Percentiles rank a stretch among this genome's conserved stretches.
Conservation (phyloP, 2,329 filamentous ascomycete species). For the Exophiala calicioides region DNA sequence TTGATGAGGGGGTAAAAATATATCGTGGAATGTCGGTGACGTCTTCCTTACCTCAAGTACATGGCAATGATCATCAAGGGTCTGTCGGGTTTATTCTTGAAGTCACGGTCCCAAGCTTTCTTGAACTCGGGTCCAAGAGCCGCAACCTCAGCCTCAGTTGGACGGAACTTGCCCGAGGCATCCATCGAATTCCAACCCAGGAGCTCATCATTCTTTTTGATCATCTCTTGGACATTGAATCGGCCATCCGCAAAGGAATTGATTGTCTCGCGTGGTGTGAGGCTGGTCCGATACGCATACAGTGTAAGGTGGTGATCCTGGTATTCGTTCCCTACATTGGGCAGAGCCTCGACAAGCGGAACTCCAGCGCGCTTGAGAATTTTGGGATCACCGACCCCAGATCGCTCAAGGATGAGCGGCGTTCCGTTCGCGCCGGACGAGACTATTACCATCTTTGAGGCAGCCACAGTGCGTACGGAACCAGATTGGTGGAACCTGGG, state of each 20-base stretch:
- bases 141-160: conserved; percentile 54
- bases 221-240: conserved; percentile 40
- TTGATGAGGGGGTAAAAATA: no score
- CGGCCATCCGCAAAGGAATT: conserved; percentile 56
- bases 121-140: conserved; percentile 56
- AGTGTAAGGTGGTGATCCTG: conserved; percentile 59
- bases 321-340: conserved; percentile 50
- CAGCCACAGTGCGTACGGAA: conserved; percentile 51
- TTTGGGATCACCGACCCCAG: conserved; percentile 56
- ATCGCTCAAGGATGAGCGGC: conserved; percentile 60
- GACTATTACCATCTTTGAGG: conserved; percentile 57
- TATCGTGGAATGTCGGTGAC: no score
- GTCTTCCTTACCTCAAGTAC: conserved; percentile 14
- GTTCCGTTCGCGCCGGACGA: conserved; percentile 59
- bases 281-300: conserved; percentile 54
- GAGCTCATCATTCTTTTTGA: conserved; percentile 33
- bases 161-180: conserved; percentile 58
- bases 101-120: conserved; percentile 58
- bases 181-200: conserved; percentile 63
- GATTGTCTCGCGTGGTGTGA: conserved; percentile 53
- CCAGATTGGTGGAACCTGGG: conserved; percentile 43
- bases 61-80: conserved; percentile 33
- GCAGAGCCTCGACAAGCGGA: conserved; percentile 44
- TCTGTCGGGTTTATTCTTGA: conserved; percentile 48
- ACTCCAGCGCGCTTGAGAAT: conserved; percentile 47